These are phyloP conservation scores for Musa balbisiana DNA, from an alignment of 202 grass and related monocot species.

Conservation along the genomic window DNA sequence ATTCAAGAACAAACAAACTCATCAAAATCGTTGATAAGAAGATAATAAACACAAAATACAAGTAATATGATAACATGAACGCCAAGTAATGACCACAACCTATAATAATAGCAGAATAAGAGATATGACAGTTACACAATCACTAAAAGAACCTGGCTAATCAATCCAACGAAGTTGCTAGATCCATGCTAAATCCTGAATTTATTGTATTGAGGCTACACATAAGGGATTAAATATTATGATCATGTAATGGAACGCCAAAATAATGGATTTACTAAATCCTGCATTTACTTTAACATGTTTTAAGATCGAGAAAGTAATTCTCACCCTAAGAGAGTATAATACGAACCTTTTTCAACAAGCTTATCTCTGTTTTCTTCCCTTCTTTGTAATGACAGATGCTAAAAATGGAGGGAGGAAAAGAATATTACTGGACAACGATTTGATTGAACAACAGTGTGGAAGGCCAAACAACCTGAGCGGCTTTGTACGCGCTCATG, in stretches of 20 bases:
- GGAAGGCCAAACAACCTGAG: neutral
- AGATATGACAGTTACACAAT: neutral
- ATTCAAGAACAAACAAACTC: neutral
- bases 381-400: too few species aligned
- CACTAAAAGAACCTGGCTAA: too few species aligned
- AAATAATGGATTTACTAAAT: too few species aligned
- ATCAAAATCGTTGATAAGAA: neutral
- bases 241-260: too few species aligned
- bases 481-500: neutral
- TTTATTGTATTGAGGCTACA: neutral
- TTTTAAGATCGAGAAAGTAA: too few species aligned
- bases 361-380: too few species aligned
- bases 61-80: neutral
- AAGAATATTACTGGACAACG: too few species aligned
- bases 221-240: neutral
- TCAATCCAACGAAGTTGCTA: neutral
- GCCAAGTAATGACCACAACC: neutral
- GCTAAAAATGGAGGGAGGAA: too few species aligned
- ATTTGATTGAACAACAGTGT: neutral
- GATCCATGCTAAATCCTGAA: neutral
- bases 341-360: too few species aligned
- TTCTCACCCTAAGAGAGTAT: too few species aligned
- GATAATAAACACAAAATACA: neutral
- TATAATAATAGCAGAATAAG: neutral
- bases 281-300: too few species aligned